Evolutionary conservation across 2,329 filamentous ascomycete genomes (phyloP), one percentile per base, ranked within the genome.

Genomic region (Pseudogymnoascus sp.): DNA sequence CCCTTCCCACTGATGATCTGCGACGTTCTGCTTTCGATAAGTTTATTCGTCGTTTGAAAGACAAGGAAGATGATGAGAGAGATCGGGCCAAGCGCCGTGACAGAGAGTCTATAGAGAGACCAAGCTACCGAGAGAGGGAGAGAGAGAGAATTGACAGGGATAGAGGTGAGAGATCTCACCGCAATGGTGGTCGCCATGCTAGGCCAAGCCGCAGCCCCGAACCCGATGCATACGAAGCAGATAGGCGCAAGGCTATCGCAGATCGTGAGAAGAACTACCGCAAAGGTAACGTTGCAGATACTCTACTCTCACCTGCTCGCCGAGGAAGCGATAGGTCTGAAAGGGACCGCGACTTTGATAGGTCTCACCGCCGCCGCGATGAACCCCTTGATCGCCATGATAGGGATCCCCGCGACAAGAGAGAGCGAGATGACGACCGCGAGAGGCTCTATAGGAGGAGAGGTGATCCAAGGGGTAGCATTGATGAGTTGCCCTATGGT

Each of bases 191-290:
- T 68, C 83, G 84, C 71, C 77, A 80, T 71, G 77, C 77, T 69
- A 81, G 90, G 70, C 84, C 85, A 70, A 96, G 90, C 73, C 91
- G 92, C 70, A 93, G 89, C 70, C 93, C 92, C n/a, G 95, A 97
- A 75, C 85, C 86, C 64, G 93, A 99, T 77, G 86, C 91, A 19
- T 99, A 99, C 75, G 95, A 97, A 76, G 95, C 93, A 65, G 95
- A 99, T 74, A 87, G 95, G 68, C 89, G 92, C 71, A 95, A 93
- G 75, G 93, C 93, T 46, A 93, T 95, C 72, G 92, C 93, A 64
- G 93, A 96, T 73, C 88, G 96, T 59, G 96, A 97, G 77, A 89
- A 93, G 68, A 93, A 96, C 70, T 96, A 96, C 77, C 88, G 91
- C 75, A 96, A 95, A 77, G 81, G 85, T 50, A 86, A 83, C 73